Evolutionary conservation across 331 rosid genomes (phyloP), one percentile per base, ranked within the genome.

Genomic region (Rhamnella rubrinervis): DNA sequence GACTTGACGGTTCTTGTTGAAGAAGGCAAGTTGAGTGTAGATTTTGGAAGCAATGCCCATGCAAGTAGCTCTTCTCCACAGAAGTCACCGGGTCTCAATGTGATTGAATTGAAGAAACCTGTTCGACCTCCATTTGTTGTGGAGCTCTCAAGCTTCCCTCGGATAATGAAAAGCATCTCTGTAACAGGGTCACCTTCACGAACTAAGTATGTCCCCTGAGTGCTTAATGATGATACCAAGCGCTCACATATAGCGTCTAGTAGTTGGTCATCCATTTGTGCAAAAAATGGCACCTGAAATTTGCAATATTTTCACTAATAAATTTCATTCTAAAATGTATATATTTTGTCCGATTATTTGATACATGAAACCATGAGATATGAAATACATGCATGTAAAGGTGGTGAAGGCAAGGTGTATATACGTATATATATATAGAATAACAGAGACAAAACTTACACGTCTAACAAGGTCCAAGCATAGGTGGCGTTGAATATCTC

Each of bases 21-120:
- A 69, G 86, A 84, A 63, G 98, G 97, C 78, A 90, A 77, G 75
- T 88, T 93, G 82, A 78, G 82, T 15, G 92, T 82, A 17, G 89
- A 87, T 67, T 88, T 88, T 57, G 97, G 96, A 77, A 90, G 95
- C 86, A 93, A 73, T 55, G 98, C 98, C 98, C 98, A 93, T 38
- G 98, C 86, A 65, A 93, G 95, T 40, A 90, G 72, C 83, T 93
- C 97, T 79, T 90, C 98, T 31, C 98, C 98, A 75, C 98, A 93
- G 66, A 93, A 90, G 69, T 93, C 98, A 4, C 98, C 95, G 0
- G 96, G 96, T 23, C 87, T 87, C 26, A 90, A 70, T 25, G 95
- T 81, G 14, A 82, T 90, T 0, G 97, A 88, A 63, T 93, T 93
- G 66, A 93, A 93, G 89, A 93, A 93, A 68, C 96, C 97, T 2